phyloP scores from a whole-genome alignment of 257 asterid species.

The Scutellaria galericulata region DNA sequence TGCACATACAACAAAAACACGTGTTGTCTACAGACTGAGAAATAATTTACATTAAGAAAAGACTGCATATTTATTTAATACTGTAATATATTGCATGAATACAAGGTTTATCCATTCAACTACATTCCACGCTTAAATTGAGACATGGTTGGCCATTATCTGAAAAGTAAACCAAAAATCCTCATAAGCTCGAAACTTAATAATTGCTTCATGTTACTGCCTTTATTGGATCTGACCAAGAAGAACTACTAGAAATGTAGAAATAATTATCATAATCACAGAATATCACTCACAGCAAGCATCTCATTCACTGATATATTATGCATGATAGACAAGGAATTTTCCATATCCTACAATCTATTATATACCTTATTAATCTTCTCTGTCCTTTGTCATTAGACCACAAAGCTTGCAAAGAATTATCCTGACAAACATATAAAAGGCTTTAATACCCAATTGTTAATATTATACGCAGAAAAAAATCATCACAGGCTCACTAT shows the following conservation, averaged over 20 bases:
- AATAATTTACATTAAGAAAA: neutral
- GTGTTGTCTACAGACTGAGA: neutral
- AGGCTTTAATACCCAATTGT: conserved; percentile 15
- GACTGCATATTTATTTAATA: neutral
- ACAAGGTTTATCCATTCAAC: conserved; percentile 11
- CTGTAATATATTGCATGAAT: neutral
- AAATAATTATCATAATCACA: neutral
- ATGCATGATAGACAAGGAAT: conserved; percentile 24
- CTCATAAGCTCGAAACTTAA: neutral
- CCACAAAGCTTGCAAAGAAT: conserved; percentile 86
- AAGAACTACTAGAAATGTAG: neutral
- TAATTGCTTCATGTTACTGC: neutral
- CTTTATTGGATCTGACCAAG: neutral
- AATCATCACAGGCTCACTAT: conserved; percentile 53
- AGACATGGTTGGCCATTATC: neutral
- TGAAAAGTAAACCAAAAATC: neutral
- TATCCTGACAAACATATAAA: conserved; percentile 55
- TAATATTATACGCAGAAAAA: conserved; percentile 10
- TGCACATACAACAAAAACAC: neutral
- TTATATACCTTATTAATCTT: conserved; percentile 58
- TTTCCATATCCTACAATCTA: conserved; percentile 14
- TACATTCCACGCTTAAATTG: neutral
- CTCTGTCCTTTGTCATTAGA: conserved; percentile 44
- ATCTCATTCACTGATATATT: neutral
- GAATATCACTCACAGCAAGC: neutral